Evolutionary conservation across 345 rosid genomes (phyloP).

Genomic region (Citrus cavaleriei): DNA sequence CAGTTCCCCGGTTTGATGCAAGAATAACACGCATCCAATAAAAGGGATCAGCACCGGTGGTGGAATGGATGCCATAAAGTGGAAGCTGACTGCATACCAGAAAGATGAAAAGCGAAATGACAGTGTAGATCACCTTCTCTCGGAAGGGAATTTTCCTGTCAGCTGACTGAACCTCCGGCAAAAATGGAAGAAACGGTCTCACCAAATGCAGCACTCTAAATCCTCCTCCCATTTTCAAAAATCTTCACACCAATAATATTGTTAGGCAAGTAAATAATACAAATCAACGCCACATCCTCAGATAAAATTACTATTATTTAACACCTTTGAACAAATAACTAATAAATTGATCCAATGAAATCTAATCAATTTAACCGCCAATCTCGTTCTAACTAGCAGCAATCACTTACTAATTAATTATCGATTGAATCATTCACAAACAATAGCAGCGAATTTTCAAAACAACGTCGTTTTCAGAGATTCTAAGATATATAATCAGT

Average conservation of each 20-base stretch:
- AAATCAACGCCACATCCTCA: neutral
- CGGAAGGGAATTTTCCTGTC: slow-evolving; percentile 67
- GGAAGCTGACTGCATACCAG: slow-evolving; percentile 77
- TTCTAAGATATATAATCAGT: neutral
- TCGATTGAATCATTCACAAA: neutral
- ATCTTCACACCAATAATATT: neutral
- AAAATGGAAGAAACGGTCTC: slow-evolving; percentile 54
- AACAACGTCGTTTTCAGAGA: neutral
- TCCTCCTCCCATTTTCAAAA: slow-evolving; percentile 57
- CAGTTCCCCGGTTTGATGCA: slow-evolving; percentile 73
- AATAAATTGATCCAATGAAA: no score
- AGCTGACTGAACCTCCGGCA: slow-evolving; percentile 64
- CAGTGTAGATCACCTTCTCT: slow-evolving; percentile 60
- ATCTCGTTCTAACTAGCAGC: neutral
- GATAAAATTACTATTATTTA: neutral
- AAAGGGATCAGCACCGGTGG: slow-evolving; percentile 69
- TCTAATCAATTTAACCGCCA: no score
- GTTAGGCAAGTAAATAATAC: neutral
- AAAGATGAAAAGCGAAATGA: slow-evolving; percentile 57
- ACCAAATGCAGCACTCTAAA: slow-evolving; percentile 64
- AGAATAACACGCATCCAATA: slow-evolving; percentile 84
- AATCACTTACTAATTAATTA: neutral
- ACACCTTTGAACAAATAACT: no score
- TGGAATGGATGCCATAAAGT: slow-evolving; percentile 68
- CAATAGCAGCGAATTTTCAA: neutral